These are phyloP conservation scores for Entophlyctis luteolus DNA, from an alignment of 192 early-diverging fungal species.

Conservation along the genomic window DNA sequence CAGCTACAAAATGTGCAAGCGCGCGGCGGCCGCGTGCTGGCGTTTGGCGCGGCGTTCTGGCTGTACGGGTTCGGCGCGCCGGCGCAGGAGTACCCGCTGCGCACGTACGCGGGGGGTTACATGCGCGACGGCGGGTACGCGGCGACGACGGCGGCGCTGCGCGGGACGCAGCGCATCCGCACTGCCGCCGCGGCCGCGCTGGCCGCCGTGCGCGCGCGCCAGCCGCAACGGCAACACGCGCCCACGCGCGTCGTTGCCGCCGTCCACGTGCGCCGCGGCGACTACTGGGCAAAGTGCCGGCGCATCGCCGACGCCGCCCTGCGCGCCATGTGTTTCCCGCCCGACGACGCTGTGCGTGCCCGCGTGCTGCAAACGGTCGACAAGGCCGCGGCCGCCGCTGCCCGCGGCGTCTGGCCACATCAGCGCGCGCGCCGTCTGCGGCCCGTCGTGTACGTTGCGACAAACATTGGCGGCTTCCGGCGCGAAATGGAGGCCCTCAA, in stretches of 20 bases:
- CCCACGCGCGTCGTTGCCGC: background rate
- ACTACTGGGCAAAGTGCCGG: slow-evolving; percentile 37
- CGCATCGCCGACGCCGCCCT: slow-evolving; percentile 6
- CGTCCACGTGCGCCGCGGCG: slow-evolving; percentile 31
- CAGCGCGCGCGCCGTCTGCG: background rate
- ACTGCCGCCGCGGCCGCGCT: background rate
- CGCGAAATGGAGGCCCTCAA: background rate
- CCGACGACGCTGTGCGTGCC: background rate
- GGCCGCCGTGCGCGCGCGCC: background rate
- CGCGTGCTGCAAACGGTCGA: background rate
- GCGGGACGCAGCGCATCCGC: background rate
- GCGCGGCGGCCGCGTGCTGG: background rate
- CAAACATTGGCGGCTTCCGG: slow-evolving; percentile 9
- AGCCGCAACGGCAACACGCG: too few species aligned
- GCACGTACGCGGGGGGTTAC: slow-evolving; percentile 18
- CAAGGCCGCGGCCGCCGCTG: background rate
- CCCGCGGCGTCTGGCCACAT: too few species aligned
- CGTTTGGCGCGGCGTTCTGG: slow-evolving; percentile 36
- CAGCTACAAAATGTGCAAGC: too few species aligned
- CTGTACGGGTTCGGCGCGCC: slow-evolving; percentile 31
- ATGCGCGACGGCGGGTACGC: slow-evolving; percentile 13
- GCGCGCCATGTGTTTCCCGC: slow-evolving; percentile 20
- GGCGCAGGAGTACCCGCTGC: slow-evolving; percentile 31
- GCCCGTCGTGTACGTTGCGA: slow-evolving; percentile 20
- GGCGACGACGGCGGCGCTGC: background rate